Evolutionary conservation across 2,329 filamentous ascomycete genomes (phyloP).

Genomic region (Talaromyces sp.): DNA sequence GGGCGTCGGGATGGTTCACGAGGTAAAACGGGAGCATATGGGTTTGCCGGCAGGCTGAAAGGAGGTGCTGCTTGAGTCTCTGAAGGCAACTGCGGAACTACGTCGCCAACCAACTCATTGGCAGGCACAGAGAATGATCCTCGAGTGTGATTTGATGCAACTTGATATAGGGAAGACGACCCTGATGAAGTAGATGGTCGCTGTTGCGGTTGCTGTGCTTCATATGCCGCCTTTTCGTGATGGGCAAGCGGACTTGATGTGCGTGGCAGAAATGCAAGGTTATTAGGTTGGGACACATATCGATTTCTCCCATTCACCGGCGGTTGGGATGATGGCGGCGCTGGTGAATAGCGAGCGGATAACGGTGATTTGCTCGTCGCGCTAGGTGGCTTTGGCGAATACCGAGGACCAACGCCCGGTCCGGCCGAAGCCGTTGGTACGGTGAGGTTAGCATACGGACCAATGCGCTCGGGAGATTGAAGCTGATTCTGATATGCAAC

Average conservation of each 20-base stretch:
- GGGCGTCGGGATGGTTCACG: slow-evolving; percentile 31
- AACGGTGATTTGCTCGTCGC: slow-evolving; percentile 35
- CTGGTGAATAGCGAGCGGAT: slow-evolving; percentile 45
- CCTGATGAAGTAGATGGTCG: slow-evolving; percentile 27
- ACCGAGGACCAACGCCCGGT: slow-evolving; percentile 35
- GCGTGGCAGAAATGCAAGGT: slow-evolving; percentile 57
- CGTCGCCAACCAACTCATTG: background rate
- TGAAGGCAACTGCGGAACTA: slow-evolving; percentile 19
- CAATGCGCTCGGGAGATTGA: slow-evolving; percentile 32
- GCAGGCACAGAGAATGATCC: slow-evolving; percentile 14
- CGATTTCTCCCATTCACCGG: slow-evolving; percentile 30
- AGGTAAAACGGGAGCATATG: slow-evolving; percentile 33
- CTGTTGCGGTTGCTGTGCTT: slow-evolving; percentile 25
- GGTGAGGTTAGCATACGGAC: slow-evolving; percentile 31
- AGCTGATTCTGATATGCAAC: slow-evolving; percentile 24
- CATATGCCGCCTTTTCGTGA: slow-evolving; percentile 40
- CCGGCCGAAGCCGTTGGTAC: slow-evolving; percentile 29
- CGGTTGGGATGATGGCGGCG: slow-evolving; percentile 37
- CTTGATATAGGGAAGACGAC: background rate
- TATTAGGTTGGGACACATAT: slow-evolving; percentile 40
- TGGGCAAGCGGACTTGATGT: slow-evolving; percentile 64
- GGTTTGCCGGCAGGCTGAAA: slow-evolving; percentile 28
- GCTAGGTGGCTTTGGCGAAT: slow-evolving; percentile 41
- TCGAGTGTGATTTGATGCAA: slow-evolving; percentile 5
- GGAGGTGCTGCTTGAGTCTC: slow-evolving; percentile 22